phyloP scores from a whole-genome alignment of 1,284 basidiomycete genomes.

The Sporisorium graminicola region DNA sequence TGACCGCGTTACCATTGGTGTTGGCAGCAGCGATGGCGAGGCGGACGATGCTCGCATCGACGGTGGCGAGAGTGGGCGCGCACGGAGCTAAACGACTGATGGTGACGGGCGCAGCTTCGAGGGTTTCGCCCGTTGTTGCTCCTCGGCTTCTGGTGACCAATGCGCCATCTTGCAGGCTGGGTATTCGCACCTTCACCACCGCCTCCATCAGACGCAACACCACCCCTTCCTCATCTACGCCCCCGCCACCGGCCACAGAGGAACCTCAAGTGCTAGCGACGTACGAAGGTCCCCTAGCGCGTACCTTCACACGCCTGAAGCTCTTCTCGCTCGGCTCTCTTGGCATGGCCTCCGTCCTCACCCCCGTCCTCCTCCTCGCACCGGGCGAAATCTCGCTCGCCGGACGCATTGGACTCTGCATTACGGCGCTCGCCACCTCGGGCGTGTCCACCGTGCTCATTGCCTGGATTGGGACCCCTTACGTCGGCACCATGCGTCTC shows the following conservation, averaged over 20 bases:
- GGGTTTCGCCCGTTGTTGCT: not conserved
- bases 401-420: constrained; percentile 79
- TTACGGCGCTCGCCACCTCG: constrained; percentile 79
- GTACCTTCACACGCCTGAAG: constrained; percentile 82
- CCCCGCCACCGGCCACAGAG: not conserved
- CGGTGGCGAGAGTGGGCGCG: not conserved
- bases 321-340: constrained; percentile 85
- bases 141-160: not conserved
- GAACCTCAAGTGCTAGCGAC: constrained; percentile 36
- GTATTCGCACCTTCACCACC: constrained; percentile 11
- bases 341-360: constrained; percentile 77
- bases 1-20: constrained; percentile 2
- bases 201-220: not conserved
- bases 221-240: not conserved
- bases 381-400: constrained; percentile 80
- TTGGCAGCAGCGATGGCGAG: constrained; percentile 4
- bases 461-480: constrained; percentile 77
- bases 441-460: constrained; percentile 81
- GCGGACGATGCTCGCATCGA: constrained; percentile 8
- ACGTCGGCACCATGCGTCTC: constrained; percentile 72
- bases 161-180: not conserved
- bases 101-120: not conserved
- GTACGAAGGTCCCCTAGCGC: constrained; percentile 76
- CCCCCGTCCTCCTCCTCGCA: constrained; percentile 83
- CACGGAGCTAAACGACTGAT: not conserved